Base-by-base conservation (phyloP, 179 eudicot species). In the Corrigiola litoralis region DNA sequence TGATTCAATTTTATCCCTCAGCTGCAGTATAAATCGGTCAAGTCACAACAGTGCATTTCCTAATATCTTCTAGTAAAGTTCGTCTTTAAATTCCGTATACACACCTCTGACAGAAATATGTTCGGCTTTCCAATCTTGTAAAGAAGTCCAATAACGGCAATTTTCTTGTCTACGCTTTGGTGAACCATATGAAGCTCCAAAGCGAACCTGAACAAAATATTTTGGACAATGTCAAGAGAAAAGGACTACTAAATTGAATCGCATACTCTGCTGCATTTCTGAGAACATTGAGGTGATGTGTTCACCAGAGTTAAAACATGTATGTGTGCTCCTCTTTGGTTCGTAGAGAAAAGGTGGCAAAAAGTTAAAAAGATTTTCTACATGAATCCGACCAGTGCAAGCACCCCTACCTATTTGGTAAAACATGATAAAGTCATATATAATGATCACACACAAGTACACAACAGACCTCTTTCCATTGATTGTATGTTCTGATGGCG, bases 401-500 rank as follows among this genome's bases (percentile, higher is more conserved):
- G n/a, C n/a, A n/a, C n/a, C n/a, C n/a, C n/a, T n/a, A n/a, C 14
- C 16, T 46, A 13, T 47, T 6, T 47, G 7, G 17, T 11, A 47
- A 47, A 47, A 20, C 16, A 11, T 11, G 6, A 1, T 47, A 47
- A 47, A 47, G 6, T 1, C 6, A 11, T 47, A 52, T 18, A 13
- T 10, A 41, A 11, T 0, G 13, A 8, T 1, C 2, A 13, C 20
- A 10, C 13, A 10, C 4, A 13, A 31, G 20, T 24, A 12, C 14
- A 49, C 17, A 9, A 34, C 55, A 12, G 18, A 88, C 94, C 87
- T 83, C 27, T 49, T 71, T 50, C 91, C 89, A 44, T 73, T 58
- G 71, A 89, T 70, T 41, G 95, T 77, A 71, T 89, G 96, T 80
- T 89, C 96, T 0, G 96, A 79, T 24, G 96, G 95, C 21, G 89